These are phyloP conservation scores for Malassezia slooffiae DNA, from an alignment of 1,284 basidiomycete genomes.

Conservation along the genomic window DNA sequence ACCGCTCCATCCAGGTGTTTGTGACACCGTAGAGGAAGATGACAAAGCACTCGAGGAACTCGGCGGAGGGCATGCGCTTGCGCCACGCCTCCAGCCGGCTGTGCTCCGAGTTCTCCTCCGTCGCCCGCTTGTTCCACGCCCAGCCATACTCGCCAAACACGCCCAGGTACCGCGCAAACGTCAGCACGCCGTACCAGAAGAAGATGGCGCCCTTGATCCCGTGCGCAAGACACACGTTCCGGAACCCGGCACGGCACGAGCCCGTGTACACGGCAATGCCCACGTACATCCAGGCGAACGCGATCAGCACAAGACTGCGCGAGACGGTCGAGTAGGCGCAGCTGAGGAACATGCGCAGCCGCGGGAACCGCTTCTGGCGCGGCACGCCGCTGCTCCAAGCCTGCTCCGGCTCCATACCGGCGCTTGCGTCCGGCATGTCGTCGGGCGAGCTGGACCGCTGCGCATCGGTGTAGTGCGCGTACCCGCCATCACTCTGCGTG, in stretches of 20 bases:
- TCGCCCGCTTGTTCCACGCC: conserved; percentile 68
- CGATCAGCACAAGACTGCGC: conserved; percentile 59
- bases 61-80: conserved; percentile 51
- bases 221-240: conserved; percentile 77
- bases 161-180: conserved; percentile 83
- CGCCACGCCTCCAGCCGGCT: conserved; percentile 22
- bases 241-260: conserved; percentile 55
- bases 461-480: too few species aligned
- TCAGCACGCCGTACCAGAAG: conserved; percentile 64
- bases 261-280: conserved; percentile 71
- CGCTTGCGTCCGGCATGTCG: neutral
- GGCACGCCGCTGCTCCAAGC: neutral
- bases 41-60: conserved; percentile 74
- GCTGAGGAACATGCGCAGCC: conserved; percentile 9
- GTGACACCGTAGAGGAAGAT: conserved; percentile 82
- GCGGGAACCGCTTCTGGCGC: too few species aligned
- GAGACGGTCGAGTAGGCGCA: conserved; percentile 49
- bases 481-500: too few species aligned
- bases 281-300: conserved; percentile 56
- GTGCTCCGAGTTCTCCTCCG: conserved; percentile 7
- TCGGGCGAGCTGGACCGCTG: too few species aligned
- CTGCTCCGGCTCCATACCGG: neutral
- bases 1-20: conserved; percentile 91
- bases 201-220: conserved; percentile 63
- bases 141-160: conserved; percentile 77